A percentile compares a stretch with the other conserved stretches of the same genome.
Conservation (phyloP, 2,329 filamentous ascomycete species). For the Triangularia verruculosa region DNA sequence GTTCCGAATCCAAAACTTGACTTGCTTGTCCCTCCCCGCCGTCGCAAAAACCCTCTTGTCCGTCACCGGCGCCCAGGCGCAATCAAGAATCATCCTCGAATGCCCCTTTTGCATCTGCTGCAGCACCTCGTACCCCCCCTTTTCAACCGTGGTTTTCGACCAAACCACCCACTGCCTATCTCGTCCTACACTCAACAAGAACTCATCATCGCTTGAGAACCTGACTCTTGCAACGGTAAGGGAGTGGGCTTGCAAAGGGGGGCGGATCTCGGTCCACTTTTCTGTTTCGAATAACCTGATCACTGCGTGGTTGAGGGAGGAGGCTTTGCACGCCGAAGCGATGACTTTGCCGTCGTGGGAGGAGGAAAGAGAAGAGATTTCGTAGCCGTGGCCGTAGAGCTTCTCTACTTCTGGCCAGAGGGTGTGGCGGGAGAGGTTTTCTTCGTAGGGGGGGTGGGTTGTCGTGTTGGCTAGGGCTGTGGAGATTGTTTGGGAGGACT, state of each 20-base stretch:
- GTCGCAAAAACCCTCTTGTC: conserved; percentile 65
- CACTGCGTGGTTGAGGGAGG: conserved; percentile 89
- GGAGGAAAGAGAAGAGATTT: conserved; percentile 83
- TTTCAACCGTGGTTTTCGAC: conserved; percentile 36
- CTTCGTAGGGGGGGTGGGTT: conserved; percentile 78
- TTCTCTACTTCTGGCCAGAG: conserved; percentile 97
- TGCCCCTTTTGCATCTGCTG: conserved; percentile 80
- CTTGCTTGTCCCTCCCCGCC: conserved; percentile 82
- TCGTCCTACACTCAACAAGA: conserved; percentile 82
- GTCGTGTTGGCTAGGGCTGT: conserved; percentile 62
- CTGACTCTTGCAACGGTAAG: conserved; percentile 80
- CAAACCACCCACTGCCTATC: conserved; percentile 92
- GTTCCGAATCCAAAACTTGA: conserved; percentile 64
- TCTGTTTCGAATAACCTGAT: conserved; percentile 86
- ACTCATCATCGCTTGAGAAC: conserved; percentile 72
- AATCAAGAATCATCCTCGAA: conserved; percentile 86
- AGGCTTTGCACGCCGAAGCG: conserved; percentile 90
- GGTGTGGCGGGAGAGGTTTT: conserved; percentile 82
- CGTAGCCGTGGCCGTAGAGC: conserved; percentile 95
- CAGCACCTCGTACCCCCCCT: conserved; percentile 52
- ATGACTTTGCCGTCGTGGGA: conserved; percentile 72
- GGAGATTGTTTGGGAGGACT: conserved; percentile 55
- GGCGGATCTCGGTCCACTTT: conserved; percentile 82
- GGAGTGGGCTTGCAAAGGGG: conserved; percentile 78
- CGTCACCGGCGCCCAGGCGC: conserved; percentile 67